Evolutionary conservation across 1,284 basidiomycete species (phyloP).

Genomic region (Flammula alnicola): DNA sequence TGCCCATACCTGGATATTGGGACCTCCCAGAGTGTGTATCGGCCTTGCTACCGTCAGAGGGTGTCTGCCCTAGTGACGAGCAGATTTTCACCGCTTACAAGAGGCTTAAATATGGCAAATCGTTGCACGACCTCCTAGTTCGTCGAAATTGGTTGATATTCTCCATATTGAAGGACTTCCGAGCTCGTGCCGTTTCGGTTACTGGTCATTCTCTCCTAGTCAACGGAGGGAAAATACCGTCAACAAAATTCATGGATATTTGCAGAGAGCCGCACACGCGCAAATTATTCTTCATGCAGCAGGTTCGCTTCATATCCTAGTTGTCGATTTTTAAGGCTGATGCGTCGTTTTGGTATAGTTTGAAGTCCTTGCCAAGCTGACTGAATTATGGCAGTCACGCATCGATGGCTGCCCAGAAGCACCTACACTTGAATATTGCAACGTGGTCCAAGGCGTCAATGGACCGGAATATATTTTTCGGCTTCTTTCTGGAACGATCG

Average conservation of each 20-base stretch:
- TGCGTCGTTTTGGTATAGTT: slow-evolving; percentile 38
- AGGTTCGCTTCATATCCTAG: slow-evolving; percentile 35
- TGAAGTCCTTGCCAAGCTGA: slow-evolving; percentile 49
- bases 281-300: slow-evolving; percentile 56
- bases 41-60: slow-evolving; percentile 28
- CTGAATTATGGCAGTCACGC: slow-evolving; percentile 50
- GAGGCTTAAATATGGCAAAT: slow-evolving; percentile 17
- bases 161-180: slow-evolving; percentile 36
- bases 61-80: slow-evolving; percentile 42
- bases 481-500: slow-evolving; percentile 45
- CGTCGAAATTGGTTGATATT: slow-evolving; percentile 40
- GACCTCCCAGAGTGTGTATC: slow-evolving; percentile 45
- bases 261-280: slow-evolving; percentile 45
- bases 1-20: slow-evolving; percentile 54
- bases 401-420: slow-evolving; percentile 53
- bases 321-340: neutral
- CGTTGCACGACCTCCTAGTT: slow-evolving; percentile 31
- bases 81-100: slow-evolving; percentile 40
- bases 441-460: slow-evolving; percentile 28
- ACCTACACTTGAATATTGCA: slow-evolving; percentile 45
- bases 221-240: slow-evolving; percentile 45
- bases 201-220: slow-evolving; percentile 39
- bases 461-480: slow-evolving; percentile 42
- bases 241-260: slow-evolving; percentile 49
- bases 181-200: slow-evolving; percentile 28